Evolutionary conservation across 306 rosid species (phyloP), one percentile per base, ranked within the genome.

Genomic region (Cucumis hystrix): DNA sequence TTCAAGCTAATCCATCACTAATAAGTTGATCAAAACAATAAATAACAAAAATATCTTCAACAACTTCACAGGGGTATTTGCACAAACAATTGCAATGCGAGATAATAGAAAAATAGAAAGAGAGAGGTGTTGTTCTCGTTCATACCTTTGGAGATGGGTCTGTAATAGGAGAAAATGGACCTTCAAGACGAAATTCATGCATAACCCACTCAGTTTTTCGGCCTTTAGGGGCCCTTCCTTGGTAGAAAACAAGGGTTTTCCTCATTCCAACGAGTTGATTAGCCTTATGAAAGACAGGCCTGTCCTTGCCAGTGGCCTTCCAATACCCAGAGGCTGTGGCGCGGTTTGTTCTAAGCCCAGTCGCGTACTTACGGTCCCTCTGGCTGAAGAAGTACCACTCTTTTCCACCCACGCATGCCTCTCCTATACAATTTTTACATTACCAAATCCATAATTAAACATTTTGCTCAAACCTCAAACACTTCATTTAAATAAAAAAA

Each of bases 151-250:
- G 82, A 28, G 93, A 79, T 35, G 93, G 80, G 61, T 82, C 13
- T 59, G 82, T 77, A 69, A 94, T 87, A 65, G 88, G 87, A 70
- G 81, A 87, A 82, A 81, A 83, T 16, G 92, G 87, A 13, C 85
- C 88, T 75, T 91, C 92, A 74, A 93, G 85, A 21, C 98, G 87
- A 79, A 93, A 93, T 61, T 93, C 98, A 76, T 93, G 97, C 97
- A 93, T 93, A 57, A 93, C 98, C 98, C 98, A 93, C 5, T 93
- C 92, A 30, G 93, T 86, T 79, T 93, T 93, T 72, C 83, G 86
- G 33, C 98, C 98, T 82, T 93, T 93, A 49, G 98, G 98, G 45
- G 98, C 98, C 77, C 98, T 83, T n/a, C 98, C 98, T 85, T 89
- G 93, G 81, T 93, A 93, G 87, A 93, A 93, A 28, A 93, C 98